Base-by-base conservation (phyloP, 2,329 filamentous ascomycete species). In the Stachybotrys chartarum region DNA sequence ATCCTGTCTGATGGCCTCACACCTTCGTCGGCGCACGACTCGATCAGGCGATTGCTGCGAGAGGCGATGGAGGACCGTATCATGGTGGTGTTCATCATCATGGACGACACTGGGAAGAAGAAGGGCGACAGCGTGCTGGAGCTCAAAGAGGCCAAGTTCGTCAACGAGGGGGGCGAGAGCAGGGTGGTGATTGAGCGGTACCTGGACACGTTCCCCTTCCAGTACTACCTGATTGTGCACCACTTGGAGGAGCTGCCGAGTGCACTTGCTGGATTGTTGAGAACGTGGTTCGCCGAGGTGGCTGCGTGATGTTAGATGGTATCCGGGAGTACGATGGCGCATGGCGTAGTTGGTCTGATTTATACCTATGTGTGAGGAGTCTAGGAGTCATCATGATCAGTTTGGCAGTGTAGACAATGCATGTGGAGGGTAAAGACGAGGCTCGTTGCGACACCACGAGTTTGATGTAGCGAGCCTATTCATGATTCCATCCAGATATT, bases 61-160 rank as follows among this genome's bases (percentile, higher is more conserved):
- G 87, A 93, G 71, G 93, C 94, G 1, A 85, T 91, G 66, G 92
- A 97, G 70, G 90, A 97, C 73, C 81, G 91, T 16, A 95, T 99
- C 68, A 97, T 99, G 90, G 86, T 97, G 59, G 93, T 99, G 6
- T 99, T 99, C 70, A 90, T 99, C 64, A 88, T 99, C 65, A 91
- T 99, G 67, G 94, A 99, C 75, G 80, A 83, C 63, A 75, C 73
- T 18, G 64, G 66, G 35, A 70, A 68, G 60, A 70, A 70, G 61
- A 70, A 70, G 67, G 80, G 79, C 50, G 80, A 84, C 58, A 88
- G 85, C 64, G 95, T 99, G 58, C 73, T 97, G 65, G 91, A 97
- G 68, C 79, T 97, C 64, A 91, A 91, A 70, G 87, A 91, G 71
- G 93, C 91, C 44, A 85, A 85, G 67, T 97, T 97, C 67, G 82